Percentiles rank a stretch among this genome's conserved stretches.
Evolutionary conservation across 345 rosid genomes (phyloP).

Genomic region (Crucihimalaya himalaica): DNA sequence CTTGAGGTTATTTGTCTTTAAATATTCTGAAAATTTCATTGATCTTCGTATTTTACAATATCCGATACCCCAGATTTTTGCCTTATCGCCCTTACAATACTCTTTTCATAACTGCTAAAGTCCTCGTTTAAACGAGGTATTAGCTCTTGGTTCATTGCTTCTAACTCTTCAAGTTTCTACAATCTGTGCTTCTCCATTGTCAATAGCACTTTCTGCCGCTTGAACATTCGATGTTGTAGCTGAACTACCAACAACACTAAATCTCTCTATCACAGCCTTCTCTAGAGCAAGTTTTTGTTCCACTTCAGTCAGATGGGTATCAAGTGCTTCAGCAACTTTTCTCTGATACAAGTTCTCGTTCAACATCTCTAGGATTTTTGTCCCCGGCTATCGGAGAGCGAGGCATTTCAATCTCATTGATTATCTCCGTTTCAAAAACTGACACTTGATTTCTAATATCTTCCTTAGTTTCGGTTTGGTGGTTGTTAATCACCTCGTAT

Average conservation of each 20-base stretch:
- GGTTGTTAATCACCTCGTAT: slow-evolving; percentile 36
- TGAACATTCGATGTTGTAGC: slow-evolving; percentile 40
- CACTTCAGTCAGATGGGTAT: too few relatives aligned
- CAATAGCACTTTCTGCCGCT: slow-evolving; percentile 57
- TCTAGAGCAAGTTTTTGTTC: too few relatives aligned
- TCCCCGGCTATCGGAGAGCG: slow-evolving; percentile 53
- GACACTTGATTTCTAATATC: slow-evolving; percentile 69
- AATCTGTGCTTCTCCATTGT: slow-evolving; percentile 62
- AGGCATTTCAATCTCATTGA: slow-evolving; percentile 51
- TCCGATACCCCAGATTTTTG: not conserved
- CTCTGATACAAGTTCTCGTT: slow-evolving; percentile 38
- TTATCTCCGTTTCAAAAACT: slow-evolving; percentile 57
- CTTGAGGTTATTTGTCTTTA: too few relatives aligned
- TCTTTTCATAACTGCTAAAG: not conserved
- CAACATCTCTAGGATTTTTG: slow-evolving; percentile 69
- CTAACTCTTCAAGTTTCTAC: slow-evolving; percentile 57
- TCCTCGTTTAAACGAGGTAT: slow-evolving; percentile 52
- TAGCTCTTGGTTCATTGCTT: slow-evolving; percentile 50
- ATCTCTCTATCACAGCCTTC: slow-evolving; percentile 32
- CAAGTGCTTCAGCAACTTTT: too few relatives aligned
- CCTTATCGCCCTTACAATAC: not conserved
- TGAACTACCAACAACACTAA: slow-evolving; percentile 32
- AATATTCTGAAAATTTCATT: too few relatives aligned
- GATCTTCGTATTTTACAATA: too few relatives aligned
- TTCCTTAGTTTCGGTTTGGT: slow-evolving; percentile 64